phyloP scores from a whole-genome alignment of 2,329 filamentous ascomycete genomes.

The Fonsecaea erecta region DNA sequence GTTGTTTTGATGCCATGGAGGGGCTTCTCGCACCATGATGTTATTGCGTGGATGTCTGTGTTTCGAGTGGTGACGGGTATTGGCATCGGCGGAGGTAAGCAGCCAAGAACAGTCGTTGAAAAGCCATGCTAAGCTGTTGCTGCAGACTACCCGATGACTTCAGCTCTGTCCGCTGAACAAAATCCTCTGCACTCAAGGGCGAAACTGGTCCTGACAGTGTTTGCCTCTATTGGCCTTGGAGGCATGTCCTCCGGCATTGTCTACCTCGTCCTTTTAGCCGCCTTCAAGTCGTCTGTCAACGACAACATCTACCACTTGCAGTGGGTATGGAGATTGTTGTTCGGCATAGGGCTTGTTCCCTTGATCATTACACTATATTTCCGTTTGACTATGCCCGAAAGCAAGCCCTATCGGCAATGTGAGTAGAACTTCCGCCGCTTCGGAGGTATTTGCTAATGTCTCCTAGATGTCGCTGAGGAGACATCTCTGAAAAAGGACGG shows the following conservation, averaged over 20 bases:
- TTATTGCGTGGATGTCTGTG: slow-evolving; percentile 34
- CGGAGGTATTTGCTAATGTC: background rate
- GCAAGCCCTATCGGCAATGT: slow-evolving; percentile 27
- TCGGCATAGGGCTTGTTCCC: slow-evolving; percentile 39
- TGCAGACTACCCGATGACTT: slow-evolving; percentile 32
- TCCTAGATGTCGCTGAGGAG: slow-evolving; percentile 24
- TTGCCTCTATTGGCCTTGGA: slow-evolving; percentile 22
- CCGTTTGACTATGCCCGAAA: slow-evolving; percentile 38
- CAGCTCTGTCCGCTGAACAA: slow-evolving; percentile 27
- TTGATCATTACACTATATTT: slow-evolving; percentile 38
- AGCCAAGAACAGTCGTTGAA: background rate
- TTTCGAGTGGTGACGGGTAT: slow-evolving; percentile 38
- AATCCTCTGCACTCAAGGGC: slow-evolving; percentile 20
- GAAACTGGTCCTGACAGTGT: slow-evolving; percentile 19
- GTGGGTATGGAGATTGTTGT: slow-evolving; percentile 38
- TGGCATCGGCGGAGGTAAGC: slow-evolving; percentile 38
- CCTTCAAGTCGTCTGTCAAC: slow-evolving; percentile 27
- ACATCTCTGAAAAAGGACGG: slow-evolving; percentile 24
- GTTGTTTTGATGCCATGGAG: slow-evolving; percentile 38
- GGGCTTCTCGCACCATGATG: slow-evolving; percentile 27
- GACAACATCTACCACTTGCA: slow-evolving; percentile 24
- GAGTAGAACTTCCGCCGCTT: background rate
- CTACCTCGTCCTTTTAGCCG: slow-evolving; percentile 23
- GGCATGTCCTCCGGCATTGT: slow-evolving; percentile 14
- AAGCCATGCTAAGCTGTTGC: too few relatives aligned